phyloP scores from a whole-genome alignment of 331 rosid genomes.

The Erythrophleum ivorense region DNA sequence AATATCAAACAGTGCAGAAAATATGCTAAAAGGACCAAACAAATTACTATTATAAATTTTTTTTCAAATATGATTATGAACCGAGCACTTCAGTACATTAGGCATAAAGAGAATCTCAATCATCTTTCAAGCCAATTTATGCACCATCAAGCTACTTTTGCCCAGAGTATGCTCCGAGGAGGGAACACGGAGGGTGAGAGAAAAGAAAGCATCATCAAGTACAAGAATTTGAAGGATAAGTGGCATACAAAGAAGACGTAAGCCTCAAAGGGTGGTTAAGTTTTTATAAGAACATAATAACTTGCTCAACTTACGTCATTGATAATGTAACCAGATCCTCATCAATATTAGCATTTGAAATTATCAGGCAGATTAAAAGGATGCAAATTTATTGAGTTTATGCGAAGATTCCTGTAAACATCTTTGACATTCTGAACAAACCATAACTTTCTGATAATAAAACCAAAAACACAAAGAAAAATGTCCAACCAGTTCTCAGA shows the following conservation, averaged over 20 bases:
- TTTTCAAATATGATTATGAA: background rate
- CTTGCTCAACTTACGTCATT: background rate
- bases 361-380: background rate
- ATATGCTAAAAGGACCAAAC: conserved; percentile 15
- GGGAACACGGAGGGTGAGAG: background rate
- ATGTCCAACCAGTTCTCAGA: conserved; percentile 73
- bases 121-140: background rate
- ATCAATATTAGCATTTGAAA: background rate
- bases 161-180: background rate
- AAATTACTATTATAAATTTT: background rate
- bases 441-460: background rate
- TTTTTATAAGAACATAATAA: background rate
- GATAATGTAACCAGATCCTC: background rate
- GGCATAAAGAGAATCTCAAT: background rate
- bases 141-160: background rate
- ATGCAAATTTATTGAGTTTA: background rate
- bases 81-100: background rate
- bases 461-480: background rate
- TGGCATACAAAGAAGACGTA: background rate
- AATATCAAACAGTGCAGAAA: conserved; percentile 18
- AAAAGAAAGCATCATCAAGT: background rate
- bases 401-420: background rate
- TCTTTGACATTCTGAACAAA: background rate
- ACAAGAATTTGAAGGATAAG: background rate
- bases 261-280: background rate